phyloP scores from a whole-genome alignment of 2,329 filamentous ascomycete genomes.

The Epichloe hybrida region DNA sequence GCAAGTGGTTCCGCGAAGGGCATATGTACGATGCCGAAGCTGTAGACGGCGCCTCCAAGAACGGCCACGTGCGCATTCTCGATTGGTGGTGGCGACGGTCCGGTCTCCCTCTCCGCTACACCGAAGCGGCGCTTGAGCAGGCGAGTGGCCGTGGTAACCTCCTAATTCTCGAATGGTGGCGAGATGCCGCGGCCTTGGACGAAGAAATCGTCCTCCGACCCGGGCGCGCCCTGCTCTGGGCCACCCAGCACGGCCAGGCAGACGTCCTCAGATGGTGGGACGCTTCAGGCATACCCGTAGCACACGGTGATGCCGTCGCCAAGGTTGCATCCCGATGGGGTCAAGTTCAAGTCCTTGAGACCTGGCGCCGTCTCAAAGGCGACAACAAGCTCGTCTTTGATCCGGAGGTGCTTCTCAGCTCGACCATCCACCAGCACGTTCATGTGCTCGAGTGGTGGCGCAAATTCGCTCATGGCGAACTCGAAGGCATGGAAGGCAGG shows the following conservation, averaged over 20 bases:
- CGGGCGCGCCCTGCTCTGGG: constrained; percentile 71
- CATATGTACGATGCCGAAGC: constrained; percentile 70
- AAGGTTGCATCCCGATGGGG: constrained; percentile 77
- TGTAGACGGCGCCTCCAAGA: constrained; percentile 73
- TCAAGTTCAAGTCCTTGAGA: constrained; percentile 68
- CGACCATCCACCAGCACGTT: constrained; percentile 76
- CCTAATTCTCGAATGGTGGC: constrained; percentile 90
- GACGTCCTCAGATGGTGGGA: constrained; percentile 82
- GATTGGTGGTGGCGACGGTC: constrained; percentile 83
- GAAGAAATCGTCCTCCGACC: constrained; percentile 55
- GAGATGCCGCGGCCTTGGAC: constrained; percentile 49
- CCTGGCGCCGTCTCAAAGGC: constrained; percentile 63
- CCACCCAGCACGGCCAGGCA: constrained; percentile 68
- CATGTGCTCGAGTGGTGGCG: constrained; percentile 90
- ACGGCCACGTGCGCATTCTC: constrained; percentile 72
- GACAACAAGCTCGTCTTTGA: constrained; percentile 59
- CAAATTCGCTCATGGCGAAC: constrained; percentile 44
- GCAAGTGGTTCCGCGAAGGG: constrained; percentile 68
- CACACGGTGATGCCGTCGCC: constrained; percentile 68
- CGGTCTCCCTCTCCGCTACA: constrained; percentile 69
- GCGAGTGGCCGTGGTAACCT: constrained; percentile 75
- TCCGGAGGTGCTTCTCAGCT: constrained; percentile 68
- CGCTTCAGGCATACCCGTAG: constrained; percentile 62
- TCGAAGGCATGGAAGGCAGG: constrained; percentile 39
- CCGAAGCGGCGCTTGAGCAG: constrained; percentile 74